These are phyloP conservation scores for Byssochlamys sp. DNA, from an alignment of 2,329 filamentous ascomycete genomes.

Conservation along the genomic window DNA sequence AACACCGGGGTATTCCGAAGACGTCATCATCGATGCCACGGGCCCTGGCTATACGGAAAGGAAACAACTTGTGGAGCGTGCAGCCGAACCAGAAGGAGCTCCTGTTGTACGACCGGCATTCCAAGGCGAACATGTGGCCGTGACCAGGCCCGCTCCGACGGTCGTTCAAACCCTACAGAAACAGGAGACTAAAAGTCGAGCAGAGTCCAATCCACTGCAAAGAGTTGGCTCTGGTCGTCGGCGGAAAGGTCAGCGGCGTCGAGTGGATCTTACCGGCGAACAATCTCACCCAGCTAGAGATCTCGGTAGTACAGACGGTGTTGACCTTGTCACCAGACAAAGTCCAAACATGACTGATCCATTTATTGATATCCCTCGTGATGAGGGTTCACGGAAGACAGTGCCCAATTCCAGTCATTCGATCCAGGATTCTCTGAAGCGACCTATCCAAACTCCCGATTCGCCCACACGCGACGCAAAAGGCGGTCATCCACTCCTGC, in stretches of 20 bases:
- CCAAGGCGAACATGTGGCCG: constrained; percentile 54
- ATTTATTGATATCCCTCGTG: background rate
- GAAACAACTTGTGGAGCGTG: constrained; percentile 73
- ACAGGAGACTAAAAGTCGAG: constrained; percentile 4
- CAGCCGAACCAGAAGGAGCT: constrained; percentile 62
- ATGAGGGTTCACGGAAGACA: background rate
- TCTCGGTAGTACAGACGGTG: background rate
- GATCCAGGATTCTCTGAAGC: constrained; percentile 6
- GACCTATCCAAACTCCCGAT: constrained; percentile 11
- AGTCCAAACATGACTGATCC: background rate
- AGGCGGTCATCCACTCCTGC: constrained; percentile 14
- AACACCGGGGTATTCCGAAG: constrained; percentile 79
- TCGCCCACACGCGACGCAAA: constrained; percentile 8
- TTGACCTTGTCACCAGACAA: background rate
- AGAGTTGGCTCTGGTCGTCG: constrained; percentile 28
- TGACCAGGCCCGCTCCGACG: constrained; percentile 52
- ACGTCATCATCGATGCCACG: constrained; percentile 77
- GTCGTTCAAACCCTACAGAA: constrained; percentile 5
- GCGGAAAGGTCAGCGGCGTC: constrained; percentile 45
- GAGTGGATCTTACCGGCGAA: constrained; percentile 47
- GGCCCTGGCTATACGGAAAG: constrained; percentile 77
- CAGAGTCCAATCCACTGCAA: constrained; percentile 8
- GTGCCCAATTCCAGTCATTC: no score
- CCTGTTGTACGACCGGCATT: constrained; percentile 65
- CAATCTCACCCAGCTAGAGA: constrained; percentile 18